Evolutionary conservation across 352 stramenopile genomes (phyloP).

Genomic region (Pilasporangium apinafurcum): DNA sequence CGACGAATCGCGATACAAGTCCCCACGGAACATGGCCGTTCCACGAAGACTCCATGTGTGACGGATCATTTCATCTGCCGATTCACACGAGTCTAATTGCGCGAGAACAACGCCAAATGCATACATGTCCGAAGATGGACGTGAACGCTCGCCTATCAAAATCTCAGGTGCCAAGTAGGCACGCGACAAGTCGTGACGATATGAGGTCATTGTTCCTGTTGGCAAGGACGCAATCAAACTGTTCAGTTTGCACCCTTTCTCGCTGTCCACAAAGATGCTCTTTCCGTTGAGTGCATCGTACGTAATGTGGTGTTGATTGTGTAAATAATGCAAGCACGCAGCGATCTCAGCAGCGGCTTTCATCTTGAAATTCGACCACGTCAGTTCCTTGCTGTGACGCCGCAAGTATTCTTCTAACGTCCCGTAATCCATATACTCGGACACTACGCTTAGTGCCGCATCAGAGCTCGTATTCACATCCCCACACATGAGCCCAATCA

Average conservation of each 20-base stretch:
- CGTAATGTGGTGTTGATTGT: slow-evolving; percentile 60
- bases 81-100: slow-evolving; percentile 50
- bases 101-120: slow-evolving; percentile 61
- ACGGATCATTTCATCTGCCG: slow-evolving; percentile 58
- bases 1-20: slow-evolving; percentile 19
- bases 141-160: slow-evolving; percentile 29
- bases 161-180: slow-evolving; percentile 55
- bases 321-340: slow-evolving; percentile 66
- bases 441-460: slow-evolving; percentile 61
- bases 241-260: slow-evolving; percentile 76
- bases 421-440: slow-evolving; percentile 63
- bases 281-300: slow-evolving; percentile 66
- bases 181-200: slow-evolving; percentile 7
- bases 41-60: slow-evolving; percentile 48
- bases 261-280: slow-evolving; percentile 66
- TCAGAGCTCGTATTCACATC: too few relatives aligned
- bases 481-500: slow-evolving; percentile 57
- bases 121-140: slow-evolving; percentile 63
- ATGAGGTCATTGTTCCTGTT: slow-evolving; percentile 18
- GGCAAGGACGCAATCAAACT: slow-evolving; percentile 61
- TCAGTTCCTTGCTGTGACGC: slow-evolving; percentile 24
- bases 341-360: slow-evolving; percentile 62
- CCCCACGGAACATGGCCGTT: slow-evolving; percentile 15
- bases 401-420: slow-evolving; percentile 58
- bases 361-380: slow-evolving; percentile 77